Percentiles rank a stretch among this genome's conserved stretches.
phyloP scores from a whole-genome alignment of 108 stramenopile species.

The Chaetoceros tenuissimus region DNA sequence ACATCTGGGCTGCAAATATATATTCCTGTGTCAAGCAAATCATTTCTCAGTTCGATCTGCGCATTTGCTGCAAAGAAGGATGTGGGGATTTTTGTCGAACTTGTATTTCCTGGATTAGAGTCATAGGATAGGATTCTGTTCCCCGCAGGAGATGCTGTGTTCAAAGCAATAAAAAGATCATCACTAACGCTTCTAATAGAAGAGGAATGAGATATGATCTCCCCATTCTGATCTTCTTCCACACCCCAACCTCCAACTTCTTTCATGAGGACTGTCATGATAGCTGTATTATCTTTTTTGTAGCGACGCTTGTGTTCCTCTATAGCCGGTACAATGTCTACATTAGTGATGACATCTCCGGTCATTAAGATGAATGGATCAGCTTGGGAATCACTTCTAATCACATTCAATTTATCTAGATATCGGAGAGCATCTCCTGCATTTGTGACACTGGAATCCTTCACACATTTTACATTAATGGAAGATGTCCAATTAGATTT shows the following conservation, averaged over 20 bases:
- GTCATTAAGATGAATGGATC: constrained; percentile 94
- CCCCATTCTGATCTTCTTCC: constrained; percentile 14
- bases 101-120: constrained; percentile 18
- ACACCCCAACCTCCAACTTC: constrained; percentile 43
- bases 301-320: constrained; percentile 52
- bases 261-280: constrained; percentile 84
- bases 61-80: constrained; percentile 68
- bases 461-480: constrained; percentile 43
- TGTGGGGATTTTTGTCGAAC: constrained; percentile 41
- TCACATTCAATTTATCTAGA: constrained; percentile 85
- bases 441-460: constrained; percentile 64
- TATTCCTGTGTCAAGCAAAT: constrained; percentile 90
- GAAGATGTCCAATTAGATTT: constrained; percentile 23
- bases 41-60: constrained; percentile 53
- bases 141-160: constrained; percentile 41
- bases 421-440: constrained; percentile 95
- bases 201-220: constrained; percentile 21
- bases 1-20: constrained; percentile 97
- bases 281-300: constrained; percentile 64
- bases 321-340: constrained; percentile 64
- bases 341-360: constrained; percentile 91
- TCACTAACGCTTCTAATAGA: constrained; percentile 36
- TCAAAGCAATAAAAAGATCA: constrained; percentile 76
- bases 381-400: too few species aligned
- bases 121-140: constrained; percentile 74